Evolutionary conservation across 345 rosid genomes (phyloP).

Genomic region (Murraya paniculata): DNA sequence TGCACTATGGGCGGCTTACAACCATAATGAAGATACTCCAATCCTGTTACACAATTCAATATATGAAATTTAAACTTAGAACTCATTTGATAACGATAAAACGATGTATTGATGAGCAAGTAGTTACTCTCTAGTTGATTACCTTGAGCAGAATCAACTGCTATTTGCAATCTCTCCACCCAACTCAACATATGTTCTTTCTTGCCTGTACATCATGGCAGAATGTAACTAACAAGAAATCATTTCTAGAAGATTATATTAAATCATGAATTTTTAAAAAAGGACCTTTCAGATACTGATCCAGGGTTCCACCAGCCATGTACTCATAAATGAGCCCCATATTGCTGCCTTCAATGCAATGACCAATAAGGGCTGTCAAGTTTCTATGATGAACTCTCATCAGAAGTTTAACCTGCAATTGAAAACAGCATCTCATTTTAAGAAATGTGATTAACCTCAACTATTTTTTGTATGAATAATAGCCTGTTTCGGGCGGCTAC

Average conservation of each 20-base stretch:
- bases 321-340: conserved; percentile 26
- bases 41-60: conserved; percentile 19
- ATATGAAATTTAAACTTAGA: no score
- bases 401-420: conserved; percentile 24
- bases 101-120: background rate
- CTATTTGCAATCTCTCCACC: conserved; percentile 32
- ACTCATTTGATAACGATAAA: no score
- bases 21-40: conserved; percentile 25
- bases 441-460: no score
- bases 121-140: background rate
- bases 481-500: no score
- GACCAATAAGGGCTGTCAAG: background rate
- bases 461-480: no score
- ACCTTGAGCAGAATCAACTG: conserved; percentile 42
- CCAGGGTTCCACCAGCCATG: conserved; percentile 25
- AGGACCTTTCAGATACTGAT: conserved; percentile 12
- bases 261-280: background rate
- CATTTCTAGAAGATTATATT: background rate
- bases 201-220: background rate
- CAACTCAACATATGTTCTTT: conserved; percentile 6
- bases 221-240: background rate
- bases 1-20: conserved; percentile 38
- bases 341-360: conserved; percentile 14
- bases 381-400: conserved; percentile 15
- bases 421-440: no score